Base-by-base conservation (phyloP, 23 red algal species). In the Rhodosorus marinus region DNA sequence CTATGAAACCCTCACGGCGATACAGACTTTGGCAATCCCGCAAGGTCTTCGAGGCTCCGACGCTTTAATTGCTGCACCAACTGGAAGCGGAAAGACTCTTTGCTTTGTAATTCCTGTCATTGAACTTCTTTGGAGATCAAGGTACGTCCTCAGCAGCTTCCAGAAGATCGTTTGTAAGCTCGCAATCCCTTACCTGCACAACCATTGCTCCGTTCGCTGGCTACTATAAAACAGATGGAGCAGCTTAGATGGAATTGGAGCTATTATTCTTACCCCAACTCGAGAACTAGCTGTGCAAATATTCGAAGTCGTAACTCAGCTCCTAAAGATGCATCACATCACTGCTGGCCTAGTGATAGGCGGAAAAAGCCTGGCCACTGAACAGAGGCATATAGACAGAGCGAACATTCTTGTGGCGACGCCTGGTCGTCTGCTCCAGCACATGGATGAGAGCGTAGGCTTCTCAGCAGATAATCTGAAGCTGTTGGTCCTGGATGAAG, bases 371-470 rank as follows among this genome's bases (percentile, higher is more conserved):
- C 75, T 80, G 29, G 90, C 80, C 29, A 41, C 66, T 26, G 90
- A 98, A 54, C 35, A 67, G 17, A 74, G 75, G 55, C 74, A 78
- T 67, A 57, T 98, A 20, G 76, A 51, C 0, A 38, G 46, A 38
- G 86, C 86, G 79, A 98, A 98, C 41, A 82, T 98, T 9, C 72
- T 98, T 3, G 70, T 98, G 4, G 90, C 78, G 1, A 98, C 90
- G 1, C 90, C 90, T 20, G 90, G 90, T 0, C 69, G 90, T 23
- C 61, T 98, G 26, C 66, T 98, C 8, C 90, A 98, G 51, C 90
- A 98, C 57, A 72, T 98, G 71, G 90, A 98, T 56, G 54, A 84
- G 45, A 55, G 63, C 38, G 60, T 54, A 4, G 78, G 81, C 6
- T 69, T 98, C 28, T 67, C 61, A 51, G 67, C 64, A 59, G 56